Conservation (phyloP, 441 rosid genomes). For the Pelargonium fulgidum region DNA sequence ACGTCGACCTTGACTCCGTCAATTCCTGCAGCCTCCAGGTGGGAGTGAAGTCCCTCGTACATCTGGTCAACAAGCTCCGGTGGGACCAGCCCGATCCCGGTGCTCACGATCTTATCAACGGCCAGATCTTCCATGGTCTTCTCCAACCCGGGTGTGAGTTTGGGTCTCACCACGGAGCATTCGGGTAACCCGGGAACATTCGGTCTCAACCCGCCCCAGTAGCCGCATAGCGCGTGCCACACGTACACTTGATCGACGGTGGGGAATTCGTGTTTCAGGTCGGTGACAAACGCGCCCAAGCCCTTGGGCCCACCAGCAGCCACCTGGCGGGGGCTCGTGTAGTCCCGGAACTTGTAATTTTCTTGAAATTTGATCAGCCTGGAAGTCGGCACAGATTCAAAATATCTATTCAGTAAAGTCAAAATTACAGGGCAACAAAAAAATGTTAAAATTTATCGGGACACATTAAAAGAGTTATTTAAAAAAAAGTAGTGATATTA, state of each 20-base stretch:
- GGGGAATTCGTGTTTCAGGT: slow-evolving; percentile 68
- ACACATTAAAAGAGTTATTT: too few species aligned
- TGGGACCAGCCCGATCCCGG: slow-evolving; percentile 58
- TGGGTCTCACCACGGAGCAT: slow-evolving; percentile 37
- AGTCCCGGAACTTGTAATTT: slow-evolving; percentile 72
- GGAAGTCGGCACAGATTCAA: not conserved
- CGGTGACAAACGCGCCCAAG: slow-evolving; percentile 68
- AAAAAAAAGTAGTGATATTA: too few species aligned
- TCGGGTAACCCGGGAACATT: slow-evolving; percentile 56
- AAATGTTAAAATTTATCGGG: too few species aligned
- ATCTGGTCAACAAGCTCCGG: slow-evolving; percentile 56
- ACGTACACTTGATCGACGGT: slow-evolving; percentile 72
- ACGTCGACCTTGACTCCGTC: slow-evolving; percentile 98
- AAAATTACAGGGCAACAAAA: too few species aligned
- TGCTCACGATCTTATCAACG: slow-evolving; percentile 69
- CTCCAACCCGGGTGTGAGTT: slow-evolving; percentile 58
- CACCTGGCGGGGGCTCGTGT: slow-evolving; percentile 36
- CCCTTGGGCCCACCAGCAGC: slow-evolving; percentile 27
- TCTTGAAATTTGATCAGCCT: slow-evolving; percentile 49
- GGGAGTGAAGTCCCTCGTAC: slow-evolving; percentile 78
- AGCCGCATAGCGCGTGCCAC: slow-evolving; percentile 91
- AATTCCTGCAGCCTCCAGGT: slow-evolving; percentile 53
- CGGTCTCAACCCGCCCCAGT: slow-evolving; percentile 90
- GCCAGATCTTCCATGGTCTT: slow-evolving; percentile 79
- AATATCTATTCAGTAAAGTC: too few species aligned